Evolutionary conservation across 2,329 filamentous ascomycete genomes (phyloP), one percentile per base, ranked within the genome.

Genomic region (Magnaporthiopsis poae): DNA sequence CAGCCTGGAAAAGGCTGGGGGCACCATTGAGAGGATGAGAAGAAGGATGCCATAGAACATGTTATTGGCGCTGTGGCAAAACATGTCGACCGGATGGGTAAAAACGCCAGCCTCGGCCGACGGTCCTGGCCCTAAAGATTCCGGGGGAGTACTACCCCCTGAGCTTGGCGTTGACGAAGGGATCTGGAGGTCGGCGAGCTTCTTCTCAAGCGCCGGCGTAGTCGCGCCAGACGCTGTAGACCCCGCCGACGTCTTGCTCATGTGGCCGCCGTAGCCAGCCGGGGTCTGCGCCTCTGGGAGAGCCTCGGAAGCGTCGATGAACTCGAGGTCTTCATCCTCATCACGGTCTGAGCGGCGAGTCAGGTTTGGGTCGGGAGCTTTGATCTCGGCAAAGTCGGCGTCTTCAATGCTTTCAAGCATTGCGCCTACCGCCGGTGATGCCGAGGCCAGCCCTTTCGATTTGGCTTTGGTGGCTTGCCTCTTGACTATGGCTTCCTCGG

Each of bases 1-100:
- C 0, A 99, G 84, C 66, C 87, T 90, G n/a, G 86, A 89, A 76
- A 98, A 96, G 0, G 93, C 87, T 0, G 95, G 95, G 0, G 95
- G 96, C 0, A 98, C 88, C 80, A 98, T 90, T 15, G 92, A 96
- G n/a, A 98, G 88, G 66, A 98, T 82, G 1, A 98, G 82, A 18
- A 96, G 83, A 1, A 98, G 79, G 39, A 96, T 84, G 3, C 95
- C 95, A 72, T 93, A 97, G 76, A 92, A 96, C 76, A 97, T 89
- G 74, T 90, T 95, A 5, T 88, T 86, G 12, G 92, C 94, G 0
- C 91, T 93, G 75, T 96, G 92, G 56, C 97, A 88, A 74, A 97
- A 99, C 29, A 89, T 79, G 75, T 98, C 94, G 25, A 94, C 85
- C 0, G 90, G 87, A 68, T 93, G 87, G 56, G 84, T 86, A 70